Evolutionary conservation across 2,329 filamentous ascomycete genomes (phyloP).

Genomic region (Graphilbum ipis-grandicollis): DNA sequence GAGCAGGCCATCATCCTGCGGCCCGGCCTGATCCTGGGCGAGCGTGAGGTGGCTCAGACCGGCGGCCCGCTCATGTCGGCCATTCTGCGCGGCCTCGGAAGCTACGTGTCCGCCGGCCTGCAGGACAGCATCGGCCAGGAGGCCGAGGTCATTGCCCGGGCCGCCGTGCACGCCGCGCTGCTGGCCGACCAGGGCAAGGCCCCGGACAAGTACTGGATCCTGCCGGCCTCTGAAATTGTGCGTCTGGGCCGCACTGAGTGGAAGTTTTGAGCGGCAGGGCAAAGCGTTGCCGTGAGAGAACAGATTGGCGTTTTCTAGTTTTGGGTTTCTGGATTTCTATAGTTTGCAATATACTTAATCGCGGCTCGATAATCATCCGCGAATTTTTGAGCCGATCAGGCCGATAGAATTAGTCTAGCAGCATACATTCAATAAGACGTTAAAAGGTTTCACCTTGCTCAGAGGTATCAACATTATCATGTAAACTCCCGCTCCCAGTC

Average conservation of each 20-base stretch:
- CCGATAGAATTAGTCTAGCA: no score
- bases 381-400: no score
- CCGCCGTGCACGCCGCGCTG: conserved; percentile 42
- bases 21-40: conserved; percentile 61
- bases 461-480: no score
- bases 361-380: no score
- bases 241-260: conserved; percentile 44
- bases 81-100: conserved; percentile 37
- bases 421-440: no score
- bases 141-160: conserved; percentile 50
- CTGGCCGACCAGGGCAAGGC: conserved; percentile 41
- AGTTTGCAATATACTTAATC: no score
- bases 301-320: background rate
- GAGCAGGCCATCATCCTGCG: conserved; percentile 58
- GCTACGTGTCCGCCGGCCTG: conserved; percentile 31
- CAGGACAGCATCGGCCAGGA: conserved; percentile 60
- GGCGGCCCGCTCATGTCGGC: conserved; percentile 38
- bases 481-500: no score
- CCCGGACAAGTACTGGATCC: conserved; percentile 41
- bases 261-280: conserved; percentile 13
- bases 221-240: conserved; percentile 47
- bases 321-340: no score
- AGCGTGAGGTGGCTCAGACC: conserved; percentile 42
- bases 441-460: no score
- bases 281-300: no score